Percentiles rank a stretch among this genome's conserved stretches.
Conservation (phyloP, 176 grass and related monocot species). For the Luzula sylvatica region DNA sequence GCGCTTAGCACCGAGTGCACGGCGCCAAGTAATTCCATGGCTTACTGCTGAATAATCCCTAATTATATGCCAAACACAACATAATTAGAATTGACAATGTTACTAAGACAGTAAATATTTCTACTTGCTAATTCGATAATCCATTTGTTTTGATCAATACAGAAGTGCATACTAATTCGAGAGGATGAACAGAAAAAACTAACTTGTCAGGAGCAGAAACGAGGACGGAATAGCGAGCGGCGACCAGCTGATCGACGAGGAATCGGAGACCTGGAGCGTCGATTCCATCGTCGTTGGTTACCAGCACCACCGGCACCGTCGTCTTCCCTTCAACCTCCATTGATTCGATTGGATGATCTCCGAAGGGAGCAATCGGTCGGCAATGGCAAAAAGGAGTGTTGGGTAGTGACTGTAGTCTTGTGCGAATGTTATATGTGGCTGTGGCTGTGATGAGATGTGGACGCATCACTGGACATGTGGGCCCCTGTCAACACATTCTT, state of each 20-base stretch:
- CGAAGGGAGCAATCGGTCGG: no score
- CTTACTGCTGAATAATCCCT: constrained; percentile 84
- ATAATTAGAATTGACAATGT: no score
- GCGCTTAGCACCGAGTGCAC: constrained; percentile 48
- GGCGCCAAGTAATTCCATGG: constrained; percentile 67
- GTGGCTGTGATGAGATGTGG: no score
- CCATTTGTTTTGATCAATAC: no score
- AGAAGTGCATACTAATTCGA: background rate
- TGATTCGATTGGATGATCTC: no score
- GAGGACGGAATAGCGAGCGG: constrained; percentile 52
- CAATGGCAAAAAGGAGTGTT: no score
- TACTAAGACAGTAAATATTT: background rate
- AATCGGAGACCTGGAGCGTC: constrained; percentile 75
- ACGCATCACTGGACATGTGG: no score
- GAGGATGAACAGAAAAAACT: background rate
- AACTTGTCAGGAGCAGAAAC: constrained; percentile 86
- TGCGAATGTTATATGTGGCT: no score
- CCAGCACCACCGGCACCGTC: constrained; percentile 31
- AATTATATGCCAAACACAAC: constrained; percentile 11
- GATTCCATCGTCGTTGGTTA: constrained; percentile 95
- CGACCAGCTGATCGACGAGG: constrained; percentile 88
- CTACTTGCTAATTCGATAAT: no score
- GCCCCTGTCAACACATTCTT: no score
- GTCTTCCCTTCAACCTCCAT: no score
- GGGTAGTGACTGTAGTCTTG: no score